Base-by-base conservation (phyloP, 2,329 filamentous ascomycete genomes). In the Apiospora phragmitis region DNA sequence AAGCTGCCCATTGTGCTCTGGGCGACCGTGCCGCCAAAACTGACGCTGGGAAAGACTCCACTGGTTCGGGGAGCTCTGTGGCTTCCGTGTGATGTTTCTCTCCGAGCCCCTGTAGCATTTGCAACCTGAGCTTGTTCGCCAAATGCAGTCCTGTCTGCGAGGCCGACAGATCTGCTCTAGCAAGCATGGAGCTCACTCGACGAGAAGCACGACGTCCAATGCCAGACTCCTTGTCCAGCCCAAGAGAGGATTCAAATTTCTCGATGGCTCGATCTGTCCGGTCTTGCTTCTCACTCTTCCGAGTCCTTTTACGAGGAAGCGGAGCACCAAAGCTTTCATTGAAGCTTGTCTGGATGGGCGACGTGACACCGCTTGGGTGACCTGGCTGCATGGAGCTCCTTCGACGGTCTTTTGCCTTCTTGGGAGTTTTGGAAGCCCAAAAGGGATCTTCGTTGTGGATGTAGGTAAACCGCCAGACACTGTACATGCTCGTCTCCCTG, bases 121-220 rank as follows among this genome's bases (percentile, higher is more conserved):
- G 82, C 76, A 11, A 82, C 77, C 3, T 80, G 85, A 74, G 79
- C 81, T 79, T 87, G 88, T 67, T 97, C 94, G 38, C 91, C 88
- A 78, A 97, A 97, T n/a, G 91, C 88, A 1, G 91, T 87, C 76
- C 93, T 88, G 75, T 97, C 74, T 95, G 93, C 21, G 92, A 96
- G 12, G 93, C 92, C 0, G 94, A 95, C 26, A 98, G 84, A 78
- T 98, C 95, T 42, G 93, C 93, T 76, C 95, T 88, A 21, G 95
- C 95, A 69, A 98, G 86, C 82, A 97, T 88, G 21, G 95, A 98
- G 83, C 96, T 99, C 35, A 98, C 92, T 68, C 96, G 90, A 59
- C 96, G 90, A 24, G 90, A 92, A 72, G 89, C 89, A 71, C 89
- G 85, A 68, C 89, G 83, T 0, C 86, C 86, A 16, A 85, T 84